Conservation (phyloP, 139 green algal genomes). For the Ulvella scutata region DNA sequence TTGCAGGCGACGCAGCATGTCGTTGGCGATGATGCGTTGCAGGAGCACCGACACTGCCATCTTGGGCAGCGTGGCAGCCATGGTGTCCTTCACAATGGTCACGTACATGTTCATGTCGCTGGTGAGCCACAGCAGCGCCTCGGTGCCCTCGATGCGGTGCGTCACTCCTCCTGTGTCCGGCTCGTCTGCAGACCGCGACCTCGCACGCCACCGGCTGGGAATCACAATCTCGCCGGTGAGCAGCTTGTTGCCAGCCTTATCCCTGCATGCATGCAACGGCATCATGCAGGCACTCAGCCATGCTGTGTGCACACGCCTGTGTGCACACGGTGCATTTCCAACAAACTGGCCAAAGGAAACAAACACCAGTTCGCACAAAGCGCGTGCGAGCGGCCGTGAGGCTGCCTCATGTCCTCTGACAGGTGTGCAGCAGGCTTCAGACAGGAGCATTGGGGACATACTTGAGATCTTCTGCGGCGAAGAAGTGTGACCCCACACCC, state of each 20-base stretch:
- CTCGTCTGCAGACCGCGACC: background rate
- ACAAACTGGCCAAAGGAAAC: too few relatives aligned
- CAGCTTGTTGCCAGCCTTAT: background rate
- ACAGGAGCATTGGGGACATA: background rate
- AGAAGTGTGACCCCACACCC: constrained; percentile 2
- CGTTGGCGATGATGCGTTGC: background rate
- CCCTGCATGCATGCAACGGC: background rate
- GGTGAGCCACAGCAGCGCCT: background rate
- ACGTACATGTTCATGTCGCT: constrained; percentile 2
- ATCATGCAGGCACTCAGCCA: too few relatives aligned
- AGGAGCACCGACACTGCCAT: background rate
- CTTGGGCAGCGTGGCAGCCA: background rate
- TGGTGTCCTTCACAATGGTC: background rate
- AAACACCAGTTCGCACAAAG: too few relatives aligned
- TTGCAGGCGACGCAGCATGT: background rate
- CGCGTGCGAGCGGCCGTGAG: too few relatives aligned
- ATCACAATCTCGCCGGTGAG: background rate
- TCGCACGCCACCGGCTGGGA: background rate
- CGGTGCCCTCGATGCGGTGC: background rate
- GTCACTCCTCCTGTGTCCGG: background rate
- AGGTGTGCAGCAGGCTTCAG: too few relatives aligned
- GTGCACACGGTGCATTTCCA: too few relatives aligned
- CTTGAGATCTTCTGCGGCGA: background rate
- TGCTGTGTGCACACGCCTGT: too few relatives aligned
- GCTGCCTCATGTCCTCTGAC: too few relatives aligned